Conservation (phyloP, 1,284 basidiomycete species). For the Trichosporon faecale region DNA sequence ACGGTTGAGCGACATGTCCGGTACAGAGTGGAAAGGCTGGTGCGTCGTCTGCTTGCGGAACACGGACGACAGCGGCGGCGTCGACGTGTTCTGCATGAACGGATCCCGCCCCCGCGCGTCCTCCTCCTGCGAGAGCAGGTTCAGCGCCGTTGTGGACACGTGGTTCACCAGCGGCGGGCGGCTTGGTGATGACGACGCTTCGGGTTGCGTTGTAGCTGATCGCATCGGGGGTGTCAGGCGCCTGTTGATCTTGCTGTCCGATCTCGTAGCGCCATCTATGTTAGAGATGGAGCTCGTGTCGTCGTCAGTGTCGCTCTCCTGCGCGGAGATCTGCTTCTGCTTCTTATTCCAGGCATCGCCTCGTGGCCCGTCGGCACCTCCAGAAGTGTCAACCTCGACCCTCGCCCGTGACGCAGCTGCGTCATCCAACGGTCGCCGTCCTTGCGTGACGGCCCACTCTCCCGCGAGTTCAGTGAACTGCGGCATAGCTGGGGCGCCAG, state of each 20-base stretch:
- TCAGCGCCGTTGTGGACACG: conserved; percentile 11
- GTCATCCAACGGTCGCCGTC: conserved; percentile 54
- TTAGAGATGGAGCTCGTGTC: conserved; percentile 42
- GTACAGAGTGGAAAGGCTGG: conserved; percentile 57
- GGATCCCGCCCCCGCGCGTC: conserved; percentile 32
- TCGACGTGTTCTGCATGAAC: conserved; percentile 34
- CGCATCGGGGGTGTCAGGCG: conserved; percentile 1
- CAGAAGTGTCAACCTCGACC: conserved; percentile 44
- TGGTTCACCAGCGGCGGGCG: conserved; percentile 12
- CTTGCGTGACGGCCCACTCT: conserved; percentile 85
- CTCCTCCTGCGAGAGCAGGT: conserved; percentile 3
- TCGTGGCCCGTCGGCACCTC: conserved; percentile 45
- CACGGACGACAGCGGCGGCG: conserved; percentile 11
- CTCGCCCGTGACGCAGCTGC: conserved; percentile 36
- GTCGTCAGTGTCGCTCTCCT: conserved; percentile 51
- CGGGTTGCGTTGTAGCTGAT: conserved; percentile 14
- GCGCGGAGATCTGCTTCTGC: conserved; percentile 7
- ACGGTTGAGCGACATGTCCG: conserved; percentile 57
- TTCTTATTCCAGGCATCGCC: conserved; percentile 16
- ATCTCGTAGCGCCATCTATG: background rate
- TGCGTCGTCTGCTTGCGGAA: conserved; percentile 24
- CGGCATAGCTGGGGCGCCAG: conserved; percentile 75
- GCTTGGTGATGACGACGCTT: conserved; percentile 4
- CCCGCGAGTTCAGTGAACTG: conserved; percentile 68
- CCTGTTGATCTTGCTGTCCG: conserved; percentile 14